These are phyloP conservation scores for Cercospora zeina DNA, from an alignment of 2,329 filamentous ascomycete genomes.

Conservation along the genomic window DNA sequence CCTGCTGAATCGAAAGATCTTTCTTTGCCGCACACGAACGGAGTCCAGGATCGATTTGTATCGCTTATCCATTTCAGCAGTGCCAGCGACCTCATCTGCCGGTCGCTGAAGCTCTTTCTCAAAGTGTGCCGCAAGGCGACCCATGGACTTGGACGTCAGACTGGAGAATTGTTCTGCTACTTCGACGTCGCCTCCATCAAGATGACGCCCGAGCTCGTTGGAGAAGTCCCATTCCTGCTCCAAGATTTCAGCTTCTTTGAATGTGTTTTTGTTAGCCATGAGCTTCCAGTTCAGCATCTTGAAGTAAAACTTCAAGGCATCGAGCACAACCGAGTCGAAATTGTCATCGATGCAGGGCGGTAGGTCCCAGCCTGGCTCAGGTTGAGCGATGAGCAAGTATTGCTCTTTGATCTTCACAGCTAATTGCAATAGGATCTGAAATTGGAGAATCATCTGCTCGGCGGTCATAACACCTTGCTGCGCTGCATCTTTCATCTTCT, in stretches of 20 bases:
- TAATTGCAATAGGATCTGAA: conserved; percentile 87
- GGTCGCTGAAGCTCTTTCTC: conserved; percentile 85
- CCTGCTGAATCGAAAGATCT: conserved; percentile 91
- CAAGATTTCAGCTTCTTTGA: conserved; percentile 96
- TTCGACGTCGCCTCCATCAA: conserved; percentile 93
- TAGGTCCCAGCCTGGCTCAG: conserved; percentile 90
- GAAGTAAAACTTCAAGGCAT: conserved; percentile 96
- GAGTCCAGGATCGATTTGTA: conserved; percentile 96
- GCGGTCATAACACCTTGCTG: conserved; percentile 92
- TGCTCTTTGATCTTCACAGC: conserved; percentile 91
- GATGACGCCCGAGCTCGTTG: conserved; percentile 84
- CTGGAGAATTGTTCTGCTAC: conserved; percentile 96
- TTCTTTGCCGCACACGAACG: conserved; percentile 90
- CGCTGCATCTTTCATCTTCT: conserved; percentile 91
- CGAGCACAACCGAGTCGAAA: conserved; percentile 87
- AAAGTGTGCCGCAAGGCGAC: conserved; percentile 84
- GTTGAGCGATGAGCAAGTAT: conserved; percentile 78
- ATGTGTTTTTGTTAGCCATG: conserved; percentile 96
- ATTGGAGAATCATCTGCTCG: conserved; percentile 96
- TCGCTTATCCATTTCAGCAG: conserved; percentile 86
- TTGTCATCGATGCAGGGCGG: conserved; percentile 96
- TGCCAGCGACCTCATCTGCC: conserved; percentile 71
- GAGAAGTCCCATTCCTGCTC: conserved; percentile 98
- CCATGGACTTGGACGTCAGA: conserved; percentile 87
- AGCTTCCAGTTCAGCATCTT: conserved; percentile 98